Percentiles rank a stretch among this genome's conserved stretches.
Evolutionary conservation across 345 rosid genomes (phyloP).

Genomic region (Dipteronia sinensis): DNA sequence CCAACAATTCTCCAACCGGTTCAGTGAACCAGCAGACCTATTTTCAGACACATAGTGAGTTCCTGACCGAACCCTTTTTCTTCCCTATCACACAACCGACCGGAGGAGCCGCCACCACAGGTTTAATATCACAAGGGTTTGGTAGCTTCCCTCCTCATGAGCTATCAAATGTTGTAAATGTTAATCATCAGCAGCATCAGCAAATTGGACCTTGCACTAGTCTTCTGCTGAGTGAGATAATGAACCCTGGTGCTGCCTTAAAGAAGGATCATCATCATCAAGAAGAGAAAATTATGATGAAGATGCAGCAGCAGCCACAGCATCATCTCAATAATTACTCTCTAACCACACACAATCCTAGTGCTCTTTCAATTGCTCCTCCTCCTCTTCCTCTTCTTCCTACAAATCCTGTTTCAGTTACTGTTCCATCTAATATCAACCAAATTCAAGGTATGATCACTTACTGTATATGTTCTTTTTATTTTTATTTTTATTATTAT

Average conservation of each 20-base stretch:
- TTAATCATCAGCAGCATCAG: slow-evolving; percentile 17
- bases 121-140: slow-evolving; percentile 35
- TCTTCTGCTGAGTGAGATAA: slow-evolving; percentile 54
- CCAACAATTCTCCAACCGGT: slow-evolving; percentile 35
- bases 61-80: slow-evolving; percentile 54
- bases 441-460: slow-evolving; percentile 51
- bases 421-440: slow-evolving; percentile 44
- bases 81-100: slow-evolving; percentile 37
- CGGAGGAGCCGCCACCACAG: slow-evolving; percentile 27
- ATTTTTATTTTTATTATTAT: neutral
- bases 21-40: slow-evolving; percentile 46
- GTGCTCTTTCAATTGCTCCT: slow-evolving; percentile 23
- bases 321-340: slow-evolving; percentile 20
- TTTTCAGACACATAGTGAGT: slow-evolving; percentile 46
- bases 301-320: slow-evolving; percentile 40
- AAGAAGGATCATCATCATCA: slow-evolving; percentile 33
- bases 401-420: slow-evolving; percentile 11
- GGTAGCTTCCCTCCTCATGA: slow-evolving; percentile 35
- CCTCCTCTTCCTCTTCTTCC: slow-evolving; percentile 15
- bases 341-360: slow-evolving; percentile 23
- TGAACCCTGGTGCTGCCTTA: slow-evolving; percentile 37
- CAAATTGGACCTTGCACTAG: slow-evolving; percentile 57
- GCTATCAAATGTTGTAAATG: slow-evolving; percentile 35
- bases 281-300: slow-evolving; percentile 42
- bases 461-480: neutral